Evolutionary conservation across 139 green algal species (phyloP), one percentile per base, ranked within the genome.

Genomic region (Pseudopediastrum boryanum): DNA sequence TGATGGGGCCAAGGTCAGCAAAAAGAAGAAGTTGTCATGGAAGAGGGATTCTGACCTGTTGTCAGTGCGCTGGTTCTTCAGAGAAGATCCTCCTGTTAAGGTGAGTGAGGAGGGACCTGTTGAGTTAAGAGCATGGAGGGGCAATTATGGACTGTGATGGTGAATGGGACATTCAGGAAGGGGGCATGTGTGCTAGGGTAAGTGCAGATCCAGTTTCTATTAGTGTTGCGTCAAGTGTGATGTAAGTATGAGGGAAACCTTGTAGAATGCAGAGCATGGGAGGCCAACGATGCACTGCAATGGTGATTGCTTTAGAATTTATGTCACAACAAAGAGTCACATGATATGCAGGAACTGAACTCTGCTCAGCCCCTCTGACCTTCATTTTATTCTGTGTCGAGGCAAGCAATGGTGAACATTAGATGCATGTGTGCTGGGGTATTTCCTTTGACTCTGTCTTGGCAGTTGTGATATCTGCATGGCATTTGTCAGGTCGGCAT

Each of bases 1-100:
- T 19, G 5, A n/a, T 10, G 33, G 31, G 6, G 27, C 31, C 16
- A 48, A 19, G 33, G 52, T 39, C 23, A 31, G 61, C 4, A 42
- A 59, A n/a, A 25, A 21, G n/a, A 73, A 65, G 62, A 44, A 63
- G 2, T 62, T 81, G 21, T 31, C 10, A 4, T 81, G 74, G 74
- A 41, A 36, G 27, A 19, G 5, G 29, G 74, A 81, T 12, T 13
- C 25, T 36, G 59, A 72, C 21, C 62, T 81, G 44, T 62, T 66
- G 74, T 13, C 61, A 43, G 74, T 81, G 43, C 50, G 74, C 9
- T 81, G 74, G 74, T 81, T 81, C 35, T 36, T 56, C 33, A 81
- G 66, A 38, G 74, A 81, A 2, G 74, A 81, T n/a, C 31, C 74
- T 2, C 62, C 74, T 29, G 59, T 8, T 19, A 5, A 73, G 62